Conservation (phyloP, 805 yeast species). For the Hanseniaspora singularis region DNA sequence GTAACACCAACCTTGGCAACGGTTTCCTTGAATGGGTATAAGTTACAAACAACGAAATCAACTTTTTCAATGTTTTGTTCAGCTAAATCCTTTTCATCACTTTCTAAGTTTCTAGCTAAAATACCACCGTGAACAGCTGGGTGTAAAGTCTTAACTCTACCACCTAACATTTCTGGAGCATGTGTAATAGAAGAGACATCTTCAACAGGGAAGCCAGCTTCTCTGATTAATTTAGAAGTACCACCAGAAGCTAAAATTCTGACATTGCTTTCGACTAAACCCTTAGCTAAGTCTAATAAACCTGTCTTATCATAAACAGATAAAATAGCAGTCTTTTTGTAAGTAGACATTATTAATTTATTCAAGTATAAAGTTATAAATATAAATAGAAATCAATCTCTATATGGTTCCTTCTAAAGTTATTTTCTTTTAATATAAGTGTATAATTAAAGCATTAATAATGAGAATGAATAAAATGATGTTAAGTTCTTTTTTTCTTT, state of each 20-base stretch:
- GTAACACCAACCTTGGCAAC: slow-evolving; percentile 92
- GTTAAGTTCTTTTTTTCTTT: not conserved
- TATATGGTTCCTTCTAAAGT: not conserved
- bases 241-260: slow-evolving; percentile 96
- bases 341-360: slow-evolving; percentile 24
- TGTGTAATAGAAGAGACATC: slow-evolving; percentile 92
- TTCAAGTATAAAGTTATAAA: not conserved
- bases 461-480: not conserved
- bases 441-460: not conserved
- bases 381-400: not conserved
- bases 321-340: slow-evolving; percentile 78
- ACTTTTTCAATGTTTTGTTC: slow-evolving; percentile 90
- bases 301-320: slow-evolving; percentile 98
- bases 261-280: slow-evolving; percentile 75
- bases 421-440: not conserved
- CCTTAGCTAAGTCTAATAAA: slow-evolving; percentile 88
- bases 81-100: slow-evolving; percentile 78
- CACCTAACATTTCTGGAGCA: slow-evolving; percentile 98
- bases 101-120: slow-evolving; percentile 81
- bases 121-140: slow-evolving; percentile 99
- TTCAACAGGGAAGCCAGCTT: slow-evolving; percentile 95
- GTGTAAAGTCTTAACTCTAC: slow-evolving; percentile 94
- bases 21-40: slow-evolving; percentile 97
- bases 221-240: slow-evolving; percentile 85
- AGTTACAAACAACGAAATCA: slow-evolving; percentile 92